Evolutionary conservation across 2,329 filamentous ascomycete genomes (phyloP), one percentile per base, ranked within the genome.

Genomic region (Ophiostoma populinum): DNA sequence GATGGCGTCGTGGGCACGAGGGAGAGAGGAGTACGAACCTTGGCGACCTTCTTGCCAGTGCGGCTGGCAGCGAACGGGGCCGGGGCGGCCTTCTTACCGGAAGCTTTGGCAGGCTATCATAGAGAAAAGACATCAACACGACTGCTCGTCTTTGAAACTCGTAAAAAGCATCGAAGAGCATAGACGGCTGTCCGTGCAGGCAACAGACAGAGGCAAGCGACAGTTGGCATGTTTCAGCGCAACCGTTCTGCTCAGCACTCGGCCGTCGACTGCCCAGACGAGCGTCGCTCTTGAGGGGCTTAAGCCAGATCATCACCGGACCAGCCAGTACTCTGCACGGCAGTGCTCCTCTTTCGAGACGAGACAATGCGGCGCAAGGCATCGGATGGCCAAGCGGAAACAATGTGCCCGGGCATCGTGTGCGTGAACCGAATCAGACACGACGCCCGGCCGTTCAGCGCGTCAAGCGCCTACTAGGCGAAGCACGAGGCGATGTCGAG

Each of bases 91-190:
- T 94, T 95, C 81, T 94, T 95, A 72, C 85, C 85, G 57, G 70
- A 60, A 31, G 34, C 40, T 71, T 95, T 98, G 61, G 87, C 81
- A 80, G 90, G 83, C 90, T 95, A 70, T 95, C 86, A 95, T 95
- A 90, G 87, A 95, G 87, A 83, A 92, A 92, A 83, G 90, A 80
- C 67, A 83, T 92, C 80, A 94, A 85, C 79, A 64, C 71, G 68
- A 74, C 72, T 76, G 68, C 24, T 61, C 57, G 69, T 80, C 78
- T 43, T 74, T 40, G 79, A 64, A 80, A 79, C 83, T 92, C 83
- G 92, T n/a, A n/a, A 92, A 65, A 77, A 90, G 79, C 69, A 24
- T 38, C 60, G 32, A 35, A 19, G 12, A 32, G 25, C 20, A 26
- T 11, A 8, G 55, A 47, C 53, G 53, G 43, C n/a, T n/a, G n/a